Evolutionary conservation across 805 yeast genomes (phyloP).

Genomic region (Yarrowia deformans): DNA sequence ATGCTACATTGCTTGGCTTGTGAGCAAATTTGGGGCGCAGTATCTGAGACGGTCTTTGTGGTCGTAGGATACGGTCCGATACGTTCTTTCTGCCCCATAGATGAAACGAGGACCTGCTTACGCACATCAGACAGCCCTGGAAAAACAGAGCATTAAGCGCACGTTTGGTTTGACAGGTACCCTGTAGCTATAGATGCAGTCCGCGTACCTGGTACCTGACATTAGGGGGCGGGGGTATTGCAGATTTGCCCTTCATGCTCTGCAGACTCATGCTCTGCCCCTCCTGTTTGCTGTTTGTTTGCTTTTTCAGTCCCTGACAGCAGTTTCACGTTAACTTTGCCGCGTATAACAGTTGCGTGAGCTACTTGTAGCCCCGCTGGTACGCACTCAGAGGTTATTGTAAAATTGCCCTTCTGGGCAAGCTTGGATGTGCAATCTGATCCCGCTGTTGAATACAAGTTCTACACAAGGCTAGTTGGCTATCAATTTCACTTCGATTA

Average conservation of each 20-base stretch:
- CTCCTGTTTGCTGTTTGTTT: not conserved
- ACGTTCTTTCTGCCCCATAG: not conserved
- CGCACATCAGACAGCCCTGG: not conserved
- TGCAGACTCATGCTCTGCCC: too few relatives aligned
- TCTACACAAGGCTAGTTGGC: too few relatives aligned
- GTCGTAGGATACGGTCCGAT: not conserved
- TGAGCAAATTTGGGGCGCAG: slow-evolving; percentile 9
- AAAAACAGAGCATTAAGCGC: not conserved
- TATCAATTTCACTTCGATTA: not conserved
- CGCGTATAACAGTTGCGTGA: not conserved
- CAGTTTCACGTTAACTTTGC: not conserved
- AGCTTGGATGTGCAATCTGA: not conserved
- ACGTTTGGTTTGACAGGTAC: not conserved
- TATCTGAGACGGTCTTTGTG: not conserved
- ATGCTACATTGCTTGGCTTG: not conserved
- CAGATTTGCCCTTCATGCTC: not conserved
- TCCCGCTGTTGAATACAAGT: too few relatives aligned
- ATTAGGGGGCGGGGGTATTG: not conserved
- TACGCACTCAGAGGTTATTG: not conserved
- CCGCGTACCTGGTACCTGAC: slow-evolving; percentile 16
- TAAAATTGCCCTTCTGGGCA: not conserved
- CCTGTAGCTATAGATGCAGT: not conserved
- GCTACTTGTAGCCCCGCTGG: not conserved
- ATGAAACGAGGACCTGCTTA: not conserved
- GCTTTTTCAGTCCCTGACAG: slow-evolving; percentile 21